Evolutionary conservation across 345 rosid species (phyloP), one percentile per base, ranked within the genome.

Genomic region (Tarenaya hassleriana): DNA sequence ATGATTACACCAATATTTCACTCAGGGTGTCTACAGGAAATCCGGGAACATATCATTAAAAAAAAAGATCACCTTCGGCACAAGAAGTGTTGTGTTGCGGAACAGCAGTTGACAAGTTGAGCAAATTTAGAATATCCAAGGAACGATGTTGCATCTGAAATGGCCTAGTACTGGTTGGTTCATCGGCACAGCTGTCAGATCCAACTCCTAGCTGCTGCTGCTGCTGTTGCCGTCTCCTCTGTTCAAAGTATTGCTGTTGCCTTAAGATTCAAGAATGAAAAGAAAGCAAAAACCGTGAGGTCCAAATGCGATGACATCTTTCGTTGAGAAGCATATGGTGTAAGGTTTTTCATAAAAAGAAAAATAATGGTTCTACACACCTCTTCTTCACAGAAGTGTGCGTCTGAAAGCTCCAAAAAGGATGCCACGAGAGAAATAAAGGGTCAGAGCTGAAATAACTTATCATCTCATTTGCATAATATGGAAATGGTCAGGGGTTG

Each of bases 181-280:
- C 78, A 62, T 67, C 74, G 12, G n/a, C 52, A 44, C 48, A 41
- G 56, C 61, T 55, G 54, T 73, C 83, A 38, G 56, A 33, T 50
- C 62, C 79, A 56, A 62, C 66, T 4, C 42, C 3, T 59, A 64
- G 56, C 66, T 71, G 76, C 46, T 74, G 56, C 66, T 71, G 76
- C 46, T 74, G 78, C 50, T 69, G 77, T 32, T 71, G 79, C 37
- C 79, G 67, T 58, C 83, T 82, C 79, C 66, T 79, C 77, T 83
- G 95, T 65, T 89, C 97, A 24, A 89, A 89, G 63, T 81, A 89
- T 41, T 86, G 95, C 56, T 73, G 83, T 75, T 89, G 97, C 80
- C 97, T 89, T 43, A 8, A 45, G 52, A 16, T 51, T 63, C 34
- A 52, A 58, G 34, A 38, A 49, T n/a, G 29, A 47, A 24, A 55